Evolutionary conservation across 345 rosid species (phyloP), one percentile per base, ranked within the genome.

Genomic region (Eucalyptus rudis): DNA sequence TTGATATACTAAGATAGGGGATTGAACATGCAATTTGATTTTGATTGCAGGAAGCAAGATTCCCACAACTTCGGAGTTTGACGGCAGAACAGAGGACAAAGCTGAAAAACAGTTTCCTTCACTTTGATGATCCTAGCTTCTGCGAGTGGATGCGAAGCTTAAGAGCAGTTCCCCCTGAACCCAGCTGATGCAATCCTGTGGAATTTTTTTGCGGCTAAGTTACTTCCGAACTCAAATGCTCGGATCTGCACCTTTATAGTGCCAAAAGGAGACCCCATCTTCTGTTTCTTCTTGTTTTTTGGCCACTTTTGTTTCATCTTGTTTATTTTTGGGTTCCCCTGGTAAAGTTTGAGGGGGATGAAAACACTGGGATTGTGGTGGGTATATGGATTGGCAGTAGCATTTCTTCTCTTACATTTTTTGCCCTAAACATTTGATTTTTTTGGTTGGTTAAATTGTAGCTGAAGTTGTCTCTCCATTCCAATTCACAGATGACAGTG

Each of bases 101-200:
- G 91, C 92, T 97, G 86, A 97, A 97, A 92, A 96, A 96, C 93
- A 95, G 96, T 90, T 96, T 97, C 89, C 88, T 98, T 89, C 96
- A 94, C 89, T 96, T 98, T 36, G 99, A 98, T 88, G 99, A 98
- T 91, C 96, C 96, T 13, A 98, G 99, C 92, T 94, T 94, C 91
- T 97, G 98, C 13, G 98, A 98, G 91, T 98, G 99, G 99, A 96
- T 94, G 93, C 94, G 92, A n/a, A 92, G 95, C 88, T 92, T 98
- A 93, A 96, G 94, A 92, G 95, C 96, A 52, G 93, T 95, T 88
- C 96, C 98, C 56, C 96, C 98, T 4, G 98, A 96, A 90, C 96
- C 96, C 54, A 92, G 93, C 92, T 95, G 71, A 86, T 84, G 89
- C 40, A 86, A 62, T 45, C 25, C 14, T 62, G 54, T 3, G n/a